Base-by-base conservation (phyloP, 352 stramenopile species). In the Thalassiosira exigua region DNA sequence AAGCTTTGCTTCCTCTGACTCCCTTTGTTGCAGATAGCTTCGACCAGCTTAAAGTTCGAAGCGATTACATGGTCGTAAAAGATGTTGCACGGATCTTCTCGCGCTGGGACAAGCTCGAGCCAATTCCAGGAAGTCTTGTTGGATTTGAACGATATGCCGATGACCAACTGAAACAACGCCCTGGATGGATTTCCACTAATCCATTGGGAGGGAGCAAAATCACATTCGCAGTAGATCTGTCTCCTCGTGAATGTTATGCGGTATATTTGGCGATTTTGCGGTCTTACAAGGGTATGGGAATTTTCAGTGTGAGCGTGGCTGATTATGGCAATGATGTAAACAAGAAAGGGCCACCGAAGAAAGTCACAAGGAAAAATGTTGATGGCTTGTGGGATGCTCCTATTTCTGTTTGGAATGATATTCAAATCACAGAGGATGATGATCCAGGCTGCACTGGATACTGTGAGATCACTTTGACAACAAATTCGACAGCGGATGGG, bases 211-310 rank as follows among this genome's bases (percentile, higher is more conserved):
- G 69, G 22, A 73, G 71, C 33, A 70, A 19, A 4, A 82, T 88
- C 56, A 62, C 69, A 3, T 83, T 88, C 68, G 50, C 67, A 42
- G 67, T 91, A 33, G 65, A 88, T 32, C 57, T 88, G 52, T 71
- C 71, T 61, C 59, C 53, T 12, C 48, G 44, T 53, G 29, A 60
- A 24, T 88, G 75, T 65, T 89, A 87, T 65, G 74, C 58, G 51
- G 36, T 86, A 53, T 80, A 82, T 56, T 24, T 88, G 19, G 74
- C 75, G 7, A 76, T 88, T 26, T 42, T 90, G 4, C 50, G 61
- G 68, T 88, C 76, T 2, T 90, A 90, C 59, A 78, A 81, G 22
- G 72, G 73, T 3, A 88, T 88, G 84, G 79, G 84, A 4, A 71
- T 33, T 50, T 79, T 88, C 26, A 69, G 32, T 3, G 62, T 87